phyloP scores from a whole-genome alignment of 208 protist genomes.

The Angomonas ambiguus region DNA sequence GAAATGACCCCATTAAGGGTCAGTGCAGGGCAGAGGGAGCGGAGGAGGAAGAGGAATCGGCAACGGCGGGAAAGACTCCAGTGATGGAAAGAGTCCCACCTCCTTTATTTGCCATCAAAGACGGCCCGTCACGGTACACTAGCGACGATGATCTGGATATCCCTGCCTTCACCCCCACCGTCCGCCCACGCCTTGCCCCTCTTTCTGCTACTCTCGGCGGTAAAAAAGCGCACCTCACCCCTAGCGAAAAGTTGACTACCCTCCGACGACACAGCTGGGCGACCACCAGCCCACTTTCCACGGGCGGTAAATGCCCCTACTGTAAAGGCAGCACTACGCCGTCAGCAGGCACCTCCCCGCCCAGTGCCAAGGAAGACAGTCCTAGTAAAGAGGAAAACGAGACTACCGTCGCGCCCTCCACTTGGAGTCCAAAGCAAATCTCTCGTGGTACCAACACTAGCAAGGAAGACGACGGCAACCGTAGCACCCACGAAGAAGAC shows the following conservation, averaged over 20 bases:
- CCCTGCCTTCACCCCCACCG: background rate
- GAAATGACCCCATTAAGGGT: too few relatives aligned
- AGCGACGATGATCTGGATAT: conserved; percentile 2
- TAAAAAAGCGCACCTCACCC: background rate
- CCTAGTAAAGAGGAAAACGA: too few relatives aligned
- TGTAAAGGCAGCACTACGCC: too few relatives aligned
- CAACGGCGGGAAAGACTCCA: background rate
- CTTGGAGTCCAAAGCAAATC: conserved; percentile 23
- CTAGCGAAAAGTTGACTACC: background rate
- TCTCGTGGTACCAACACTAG: conserved; percentile 37
- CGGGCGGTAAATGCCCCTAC: too few relatives aligned
- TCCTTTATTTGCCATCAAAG: too few relatives aligned
- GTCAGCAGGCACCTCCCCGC: too few relatives aligned
- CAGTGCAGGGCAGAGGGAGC: background rate
- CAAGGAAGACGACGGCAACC: background rate
- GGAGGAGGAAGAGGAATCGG: background rate
- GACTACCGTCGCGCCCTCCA: background rate
- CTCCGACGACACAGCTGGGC: background rate
- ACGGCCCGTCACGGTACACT: too few relatives aligned
- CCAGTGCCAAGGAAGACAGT: background rate
- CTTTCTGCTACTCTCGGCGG: background rate
- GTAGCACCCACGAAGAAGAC: background rate
- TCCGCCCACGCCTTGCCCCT: too few relatives aligned
- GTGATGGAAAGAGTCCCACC: background rate
- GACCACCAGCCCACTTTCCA: background rate